phyloP scores from a whole-genome alignment of 1,284 basidiomycete genomes.

The Ustilago tritici region DNA sequence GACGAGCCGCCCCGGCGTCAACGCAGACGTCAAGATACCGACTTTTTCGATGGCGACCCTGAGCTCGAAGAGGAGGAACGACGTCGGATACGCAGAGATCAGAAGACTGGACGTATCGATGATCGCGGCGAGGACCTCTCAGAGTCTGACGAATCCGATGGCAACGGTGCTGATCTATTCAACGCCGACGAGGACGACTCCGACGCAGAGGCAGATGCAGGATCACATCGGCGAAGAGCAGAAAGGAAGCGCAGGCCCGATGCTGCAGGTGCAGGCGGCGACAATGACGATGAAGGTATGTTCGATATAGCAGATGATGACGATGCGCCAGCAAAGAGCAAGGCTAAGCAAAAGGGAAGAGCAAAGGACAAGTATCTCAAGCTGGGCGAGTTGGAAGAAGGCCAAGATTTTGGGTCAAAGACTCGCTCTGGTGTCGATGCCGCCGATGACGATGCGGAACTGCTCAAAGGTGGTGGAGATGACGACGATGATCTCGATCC shows the following conservation, averaged over 20 bases:
- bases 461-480: constrained; percentile 15
- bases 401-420: constrained; percentile 64
- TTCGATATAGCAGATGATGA: constrained; percentile 74
- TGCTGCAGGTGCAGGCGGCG: constrained; percentile 57
- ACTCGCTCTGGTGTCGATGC: constrained; percentile 50
- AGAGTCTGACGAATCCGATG: constrained; percentile 75
- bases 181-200: constrained; percentile 79
- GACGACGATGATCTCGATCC: constrained; percentile 55
- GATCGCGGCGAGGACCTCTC: constrained; percentile 85
- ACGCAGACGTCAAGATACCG: constrained; percentile 28
- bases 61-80: constrained; percentile 63
- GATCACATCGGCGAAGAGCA: constrained; percentile 58
- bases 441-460: constrained; percentile 51
- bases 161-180: constrained; percentile 25
- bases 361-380: constrained; percentile 47
- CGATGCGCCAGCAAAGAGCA: constrained; percentile 2
- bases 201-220: constrained; percentile 72
- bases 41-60: constrained; percentile 55
- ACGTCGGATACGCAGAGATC: constrained; percentile 52
- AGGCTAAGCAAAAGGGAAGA: constrained; percentile 17
- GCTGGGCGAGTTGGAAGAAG: constrained; percentile 85
- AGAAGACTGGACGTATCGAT: constrained; percentile 71
- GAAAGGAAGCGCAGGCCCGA: constrained; percentile 73
- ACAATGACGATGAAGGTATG: constrained; percentile 80
- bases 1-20: constrained; percentile 29